A percentile compares a stretch with the other conserved stretches of the same genome.
These are phyloP conservation scores for Blastobotrys apis DNA, from an alignment of 1,139 yeast genomes.

Conservation along the genomic window DNA sequence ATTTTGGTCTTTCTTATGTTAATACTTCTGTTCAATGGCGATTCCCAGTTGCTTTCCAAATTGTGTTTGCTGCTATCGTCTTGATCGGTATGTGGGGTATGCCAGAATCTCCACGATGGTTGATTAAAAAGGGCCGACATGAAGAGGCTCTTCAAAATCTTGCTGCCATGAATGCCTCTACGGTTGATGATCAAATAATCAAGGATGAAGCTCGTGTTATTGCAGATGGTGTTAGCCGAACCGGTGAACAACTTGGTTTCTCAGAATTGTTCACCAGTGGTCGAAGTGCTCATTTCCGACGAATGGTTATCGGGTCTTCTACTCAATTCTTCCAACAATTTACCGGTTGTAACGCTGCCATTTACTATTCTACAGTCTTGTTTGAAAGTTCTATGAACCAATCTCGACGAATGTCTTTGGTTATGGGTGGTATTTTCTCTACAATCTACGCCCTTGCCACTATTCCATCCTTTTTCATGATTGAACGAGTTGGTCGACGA, in stretches of 20 bases:
- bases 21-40: constrained; percentile 49
- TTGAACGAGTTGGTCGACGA: constrained; percentile 68
- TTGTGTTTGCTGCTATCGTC: constrained; percentile 29
- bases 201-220: constrained; percentile 24
- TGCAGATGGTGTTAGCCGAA: constrained; percentile 24
- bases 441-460: constrained; percentile 49
- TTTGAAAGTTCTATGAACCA: constrained; percentile 46
- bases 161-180: constrained; percentile 37
- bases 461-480: constrained; percentile 42
- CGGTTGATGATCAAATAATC: constrained; percentile 16
- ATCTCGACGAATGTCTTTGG: constrained; percentile 48
- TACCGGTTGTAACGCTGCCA: constrained; percentile 68
- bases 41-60: constrained; percentile 40
- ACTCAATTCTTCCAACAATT: constrained; percentile 47
- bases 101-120: constrained; percentile 53
- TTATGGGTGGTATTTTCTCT: constrained; percentile 59
- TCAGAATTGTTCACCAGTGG: constrained; percentile 57
- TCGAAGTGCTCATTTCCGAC: constrained; percentile 35
- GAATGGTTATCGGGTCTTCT: constrained; percentile 54
- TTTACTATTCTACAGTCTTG: constrained; percentile 40
- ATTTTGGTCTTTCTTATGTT: constrained; percentile 45
- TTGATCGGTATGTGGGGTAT: constrained; percentile 27
- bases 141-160: constrained; percentile 42
- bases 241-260: constrained; percentile 20
- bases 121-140: constrained; percentile 40